These are phyloP conservation scores for Pythium vanterpoolii DNA, from an alignment of 352 stramenopile species.

Conservation along the genomic window DNA sequence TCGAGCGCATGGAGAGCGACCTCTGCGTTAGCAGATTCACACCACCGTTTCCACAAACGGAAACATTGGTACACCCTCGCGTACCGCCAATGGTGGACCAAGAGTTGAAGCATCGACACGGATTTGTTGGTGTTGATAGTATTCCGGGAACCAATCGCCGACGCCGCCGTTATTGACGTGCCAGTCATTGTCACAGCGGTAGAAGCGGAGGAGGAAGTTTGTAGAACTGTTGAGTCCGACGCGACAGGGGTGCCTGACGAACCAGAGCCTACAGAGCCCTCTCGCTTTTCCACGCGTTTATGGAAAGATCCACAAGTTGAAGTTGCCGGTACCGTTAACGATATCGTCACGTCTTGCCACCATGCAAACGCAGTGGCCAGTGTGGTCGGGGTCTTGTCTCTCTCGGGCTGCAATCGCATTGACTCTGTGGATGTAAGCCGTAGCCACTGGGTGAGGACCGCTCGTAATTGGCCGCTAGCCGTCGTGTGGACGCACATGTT, in stretches of 20 bases:
- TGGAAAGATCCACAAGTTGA: slow-evolving; percentile 15
- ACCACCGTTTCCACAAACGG: slow-evolving; percentile 18
- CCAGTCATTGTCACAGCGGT: not conserved
- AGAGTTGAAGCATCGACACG: slow-evolving; percentile 23
- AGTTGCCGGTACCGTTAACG: slow-evolving; percentile 16
- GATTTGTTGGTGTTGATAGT: not conserved
- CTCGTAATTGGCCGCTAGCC: not conserved
- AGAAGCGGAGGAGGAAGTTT: not conserved
- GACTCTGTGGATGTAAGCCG: not conserved
- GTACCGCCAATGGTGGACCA: slow-evolving; percentile 23
- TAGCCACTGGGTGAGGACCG: slow-evolving; percentile 35
- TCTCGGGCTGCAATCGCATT: not conserved
- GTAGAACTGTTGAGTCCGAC: slow-evolving; percentile 2
- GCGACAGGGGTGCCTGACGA: slow-evolving; percentile 3
- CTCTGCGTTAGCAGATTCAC: slow-evolving; percentile 9
- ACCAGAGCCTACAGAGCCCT: not conserved
- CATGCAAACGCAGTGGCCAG: not conserved
- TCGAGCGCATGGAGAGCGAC: slow-evolving; percentile 19
- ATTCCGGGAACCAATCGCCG: slow-evolving; percentile 10
- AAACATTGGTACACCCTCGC: slow-evolving; percentile 25
- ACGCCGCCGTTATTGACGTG: not conserved
- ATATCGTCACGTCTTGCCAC: slow-evolving; percentile 13
- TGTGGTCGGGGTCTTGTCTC: not conserved
- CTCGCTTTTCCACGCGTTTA: not conserved
- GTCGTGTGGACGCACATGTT: not conserved